Evolutionary conservation across 2,329 filamentous ascomycete genomes (phyloP), one percentile per base, ranked within the genome.

Genomic region (Ophiocordyceps camponoti-leonardi): DNA sequence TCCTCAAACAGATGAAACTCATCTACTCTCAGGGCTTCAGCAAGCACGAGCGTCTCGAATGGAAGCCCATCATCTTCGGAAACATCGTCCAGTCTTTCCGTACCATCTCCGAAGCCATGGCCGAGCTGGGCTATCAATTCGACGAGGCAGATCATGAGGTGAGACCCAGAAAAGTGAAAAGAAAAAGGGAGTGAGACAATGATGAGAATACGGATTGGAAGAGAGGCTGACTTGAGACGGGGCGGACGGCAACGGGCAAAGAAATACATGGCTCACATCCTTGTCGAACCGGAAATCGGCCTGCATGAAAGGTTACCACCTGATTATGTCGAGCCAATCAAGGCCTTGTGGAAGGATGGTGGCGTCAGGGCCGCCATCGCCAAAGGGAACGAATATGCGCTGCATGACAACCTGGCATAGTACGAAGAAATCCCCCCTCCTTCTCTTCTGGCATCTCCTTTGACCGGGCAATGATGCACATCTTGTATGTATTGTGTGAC

Each of bases 321-420:
- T 46, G 79, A 87, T 50, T 92, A 83, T 65, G 69, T 92, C 50
- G 69, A 79, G 56, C 86, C 90, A 6, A 83, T 96, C 69, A 85
- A 83, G 62, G 72, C 73, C 45, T 70, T 96, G 49, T 98, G 90
- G 92, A 67, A 67, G 23, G 90, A 98, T 61, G 68, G 66, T 39
- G 87, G 88, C 48, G 84, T 96, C 45, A 86, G 86, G 61, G 70
- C 79, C 55, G 86, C 87, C n/a, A 92, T 96, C 52, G 72, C 79
- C 44, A 90, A 92, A 65, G 92, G 92, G 54, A 94, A 96, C 61
- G 90, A 95, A 67, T 96, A 90, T 64, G 90, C 92, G 18, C 74
- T 96, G 44, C 88, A 96, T 61, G 92, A 96, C 67, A 96, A 96
- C 58, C 67, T 96, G 53, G 79, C 80, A 66, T 98, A 95, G 87